These are phyloP conservation scores for Megacollybia marginata DNA, from an alignment of 768 basidiomycete genomes.

Conservation along the genomic window DNA sequence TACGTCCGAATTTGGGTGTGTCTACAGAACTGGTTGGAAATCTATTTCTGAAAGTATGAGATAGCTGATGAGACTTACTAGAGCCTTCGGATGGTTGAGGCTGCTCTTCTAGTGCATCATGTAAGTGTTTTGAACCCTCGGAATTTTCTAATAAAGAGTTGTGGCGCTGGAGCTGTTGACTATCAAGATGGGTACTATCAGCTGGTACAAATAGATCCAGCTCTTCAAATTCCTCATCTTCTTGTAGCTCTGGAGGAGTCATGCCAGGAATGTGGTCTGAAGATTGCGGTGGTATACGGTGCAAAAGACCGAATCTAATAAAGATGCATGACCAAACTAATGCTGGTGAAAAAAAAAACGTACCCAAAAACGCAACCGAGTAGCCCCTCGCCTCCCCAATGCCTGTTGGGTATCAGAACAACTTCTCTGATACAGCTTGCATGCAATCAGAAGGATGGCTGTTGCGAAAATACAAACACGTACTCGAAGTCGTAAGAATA, in stretches of 20 bases:
- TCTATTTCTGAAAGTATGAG: too few species aligned
- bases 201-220: conserved; percentile 72
- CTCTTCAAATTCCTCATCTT: conserved; percentile 27
- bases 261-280: conserved; percentile 49
- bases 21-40: too few species aligned
- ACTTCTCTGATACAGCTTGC: conserved; percentile 85
- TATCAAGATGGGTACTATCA: conserved; percentile 21
- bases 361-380: conserved; percentile 95
- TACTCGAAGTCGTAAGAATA: conserved; percentile 97
- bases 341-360: conserved; percentile 17
- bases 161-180: too few species aligned
- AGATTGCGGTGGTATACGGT: conserved; percentile 83
- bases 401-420: conserved; percentile 89
- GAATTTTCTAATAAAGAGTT: too few species aligned
- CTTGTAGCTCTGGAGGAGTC: conserved; percentile 48
- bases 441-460: conserved; percentile 3
- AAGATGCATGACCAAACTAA: neutral
- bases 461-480: conserved; percentile 21
- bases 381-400: conserved; percentile 96
- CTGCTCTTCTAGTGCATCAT: too few species aligned
- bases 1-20: too few species aligned
- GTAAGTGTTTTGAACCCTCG: too few species aligned
- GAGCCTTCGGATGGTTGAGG: too few species aligned
- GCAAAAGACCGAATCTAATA: conserved; percentile 78
- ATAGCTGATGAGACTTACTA: too few species aligned